Evolutionary conservation across 2,329 filamentous ascomycete genomes (phyloP), one percentile per base, ranked within the genome.

Genomic region (Amphichorda felina): DNA sequence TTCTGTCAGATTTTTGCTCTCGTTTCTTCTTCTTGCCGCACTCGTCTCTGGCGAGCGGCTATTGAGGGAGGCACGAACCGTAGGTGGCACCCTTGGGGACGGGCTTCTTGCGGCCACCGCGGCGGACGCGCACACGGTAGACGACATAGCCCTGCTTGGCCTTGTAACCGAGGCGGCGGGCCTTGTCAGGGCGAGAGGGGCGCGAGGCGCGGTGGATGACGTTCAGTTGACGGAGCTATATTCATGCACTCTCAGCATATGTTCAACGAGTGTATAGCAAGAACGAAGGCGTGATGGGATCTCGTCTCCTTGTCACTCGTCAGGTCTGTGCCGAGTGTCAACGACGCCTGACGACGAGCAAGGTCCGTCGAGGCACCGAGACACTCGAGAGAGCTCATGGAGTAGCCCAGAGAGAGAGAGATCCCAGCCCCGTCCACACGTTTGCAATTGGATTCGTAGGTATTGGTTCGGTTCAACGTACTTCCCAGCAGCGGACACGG

Each of bases 91-190:
- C 91, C 87, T 94, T 94, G 60, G 82, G 78, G 45, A 78, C 86
- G 57, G 89, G 91, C 68, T 78, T 78, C 88, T 98, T 98, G 78
- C 91, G 87, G 60, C 91, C 91, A 82, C 91, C 91, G 68, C 91
- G 87, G 66, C 91, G 84, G 57, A 98, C 91, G 64, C 91, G 91
- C 62, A 93, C 79, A 66, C 91, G 91, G 82, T 98, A 98, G 82
- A 98, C 87, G 64, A 98, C 91, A 77, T 96, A 98, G 69, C 91
- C 91, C 76, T 98, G 91, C 86, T 98, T 98, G 76, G 93, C 91
- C 85, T 98, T 98, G 86, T 98, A 98, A 59, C 91, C 91, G 56
- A 98, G 85, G 69, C 93, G 91, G 72, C 91, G 91, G 63, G 93
- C 91, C 85, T 98, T 98, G 76, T 98, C 93, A 61, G 91, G 91